Evolutionary conservation across 2,329 filamentous ascomycete species (phyloP).

Genomic region (Alternaria dauci): DNA sequence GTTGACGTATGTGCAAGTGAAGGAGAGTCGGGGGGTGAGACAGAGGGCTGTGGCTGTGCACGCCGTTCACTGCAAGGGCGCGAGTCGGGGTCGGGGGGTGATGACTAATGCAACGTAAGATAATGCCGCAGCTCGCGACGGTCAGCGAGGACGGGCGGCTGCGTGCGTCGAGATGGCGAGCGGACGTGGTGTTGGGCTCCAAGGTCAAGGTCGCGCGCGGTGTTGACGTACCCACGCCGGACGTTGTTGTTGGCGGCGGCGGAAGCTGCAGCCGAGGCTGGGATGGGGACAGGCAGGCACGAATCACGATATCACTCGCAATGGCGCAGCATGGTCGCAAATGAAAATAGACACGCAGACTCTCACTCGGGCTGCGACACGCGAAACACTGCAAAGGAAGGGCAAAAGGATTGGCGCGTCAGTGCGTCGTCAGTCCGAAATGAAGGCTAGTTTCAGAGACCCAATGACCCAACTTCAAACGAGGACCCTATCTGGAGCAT

Average conservation of each 20-base stretch:
- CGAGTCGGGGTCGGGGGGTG: constrained; percentile 12
- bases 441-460: constrained; percentile 23
- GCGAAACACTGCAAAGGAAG: constrained; percentile 32
- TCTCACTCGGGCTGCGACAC: constrained; percentile 15
- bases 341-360: constrained; percentile 14
- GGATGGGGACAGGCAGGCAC: constrained; percentile 1
- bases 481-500: constrained; percentile 23
- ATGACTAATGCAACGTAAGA: constrained; percentile 4
- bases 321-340: constrained; percentile 5
- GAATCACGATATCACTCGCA: constrained; percentile 10
- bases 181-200: constrained; percentile 4
- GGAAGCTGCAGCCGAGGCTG: constrained; percentile 34
- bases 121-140: constrained; percentile 3
- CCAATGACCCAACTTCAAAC: constrained; percentile 28
- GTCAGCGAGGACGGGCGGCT: neutral
- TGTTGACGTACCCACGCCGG: constrained; percentile 10
- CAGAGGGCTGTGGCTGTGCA: constrained; percentile 37
- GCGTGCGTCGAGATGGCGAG: neutral
- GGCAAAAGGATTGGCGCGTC: constrained; percentile 25
- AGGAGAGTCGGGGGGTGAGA: constrained; percentile 18
- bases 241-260: constrained; percentile 26
- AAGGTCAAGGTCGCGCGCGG: neutral
- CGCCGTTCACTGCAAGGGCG: constrained; percentile 11
- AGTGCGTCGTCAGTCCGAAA: constrained; percentile 23
- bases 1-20: constrained; percentile 14